Conservation (phyloP, 139 green algal genomes). For the Micromonas commoda region DNA sequence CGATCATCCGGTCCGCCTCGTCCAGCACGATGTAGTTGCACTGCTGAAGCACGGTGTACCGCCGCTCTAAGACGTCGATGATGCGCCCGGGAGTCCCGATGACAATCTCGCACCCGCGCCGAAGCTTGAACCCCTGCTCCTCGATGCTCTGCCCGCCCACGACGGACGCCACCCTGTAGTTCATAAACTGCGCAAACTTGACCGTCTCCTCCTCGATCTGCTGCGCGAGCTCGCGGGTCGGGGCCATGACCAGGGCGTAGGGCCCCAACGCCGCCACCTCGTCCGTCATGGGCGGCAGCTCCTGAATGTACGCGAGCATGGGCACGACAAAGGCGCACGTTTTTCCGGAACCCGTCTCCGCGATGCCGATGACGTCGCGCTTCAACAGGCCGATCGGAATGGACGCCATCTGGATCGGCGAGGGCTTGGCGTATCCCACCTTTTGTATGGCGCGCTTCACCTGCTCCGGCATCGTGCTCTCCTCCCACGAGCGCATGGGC, state of each 20-base stretch:
- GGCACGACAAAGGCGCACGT: conserved; percentile 94
- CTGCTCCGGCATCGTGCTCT: conserved; percentile 32
- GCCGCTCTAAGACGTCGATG: conserved; percentile 87
- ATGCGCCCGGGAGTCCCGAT: conserved; percentile 93
- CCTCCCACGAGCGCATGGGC: conserved; percentile 49
- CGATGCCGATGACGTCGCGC: conserved; percentile 90
- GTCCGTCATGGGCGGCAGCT: conserved; percentile 84
- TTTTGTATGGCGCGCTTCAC: conserved; percentile 40
- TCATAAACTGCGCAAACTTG: conserved; percentile 63
- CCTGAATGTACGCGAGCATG: conserved; percentile 90
- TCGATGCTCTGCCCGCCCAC: conserved; percentile 94
- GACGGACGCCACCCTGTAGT: conserved; percentile 73
- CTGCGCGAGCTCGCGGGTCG: conserved; percentile 67
- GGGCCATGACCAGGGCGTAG: conserved; percentile 91
- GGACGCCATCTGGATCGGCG: conserved; percentile 94
- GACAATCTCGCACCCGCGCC: conserved; percentile 87
- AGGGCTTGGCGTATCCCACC: conserved; percentile 86
- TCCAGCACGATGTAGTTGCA: conserved; percentile 99
- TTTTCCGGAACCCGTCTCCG: conserved; percentile 92
- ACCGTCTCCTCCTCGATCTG: conserved; percentile 80
- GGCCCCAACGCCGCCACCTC: conserved; percentile 53
- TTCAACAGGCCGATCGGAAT: conserved; percentile 87
- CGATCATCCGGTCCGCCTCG: conserved; percentile 98
- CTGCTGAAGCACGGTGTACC: conserved; percentile 96
- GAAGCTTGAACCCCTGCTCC: conserved; percentile 82